Conservation (phyloP, 1,284 basidiomycete genomes). For the Psilocybe mexicana region DNA sequence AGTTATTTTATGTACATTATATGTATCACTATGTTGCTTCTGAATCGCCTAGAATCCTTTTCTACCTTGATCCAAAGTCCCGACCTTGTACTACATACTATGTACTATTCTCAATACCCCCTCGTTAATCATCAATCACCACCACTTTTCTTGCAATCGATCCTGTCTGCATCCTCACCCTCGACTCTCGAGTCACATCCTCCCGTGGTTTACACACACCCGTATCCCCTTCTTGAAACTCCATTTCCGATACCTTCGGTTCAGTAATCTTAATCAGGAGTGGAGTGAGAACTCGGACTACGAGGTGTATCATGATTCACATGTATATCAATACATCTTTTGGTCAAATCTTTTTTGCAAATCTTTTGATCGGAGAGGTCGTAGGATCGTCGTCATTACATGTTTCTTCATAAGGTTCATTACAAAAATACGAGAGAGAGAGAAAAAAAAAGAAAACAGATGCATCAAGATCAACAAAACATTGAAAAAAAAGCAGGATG, state of each 20-base stretch:
- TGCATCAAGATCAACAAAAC: slow-evolving; percentile 12
- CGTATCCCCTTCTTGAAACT: not conserved
- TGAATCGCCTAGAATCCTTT: too few relatives aligned
- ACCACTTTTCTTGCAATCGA: too few relatives aligned
- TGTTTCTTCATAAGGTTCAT: slow-evolving; percentile 20
- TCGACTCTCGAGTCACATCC: not conserved
- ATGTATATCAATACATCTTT: too few relatives aligned
- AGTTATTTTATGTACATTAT: not conserved
- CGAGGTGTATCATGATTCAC: too few relatives aligned
- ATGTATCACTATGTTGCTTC: too few relatives aligned
- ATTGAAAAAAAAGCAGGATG: not conserved
- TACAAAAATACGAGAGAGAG: slow-evolving; percentile 10
- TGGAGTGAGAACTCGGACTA: too few relatives aligned
- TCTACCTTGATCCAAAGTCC: not conserved
- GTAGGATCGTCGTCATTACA: slow-evolving; percentile 12
- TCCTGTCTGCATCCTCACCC: too few relatives aligned
- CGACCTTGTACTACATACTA: not conserved
- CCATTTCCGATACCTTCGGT: not conserved
- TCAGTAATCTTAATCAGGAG: not conserved
- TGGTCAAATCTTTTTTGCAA: too few relatives aligned
- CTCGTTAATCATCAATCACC: too few relatives aligned
- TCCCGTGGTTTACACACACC: not conserved
- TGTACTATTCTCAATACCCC: too few relatives aligned
- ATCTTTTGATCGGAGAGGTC: too few relatives aligned
- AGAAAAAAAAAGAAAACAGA: not conserved